A percentile compares a stretch with the other conserved stretches of the same genome.
Evolutionary conservation across 306 rosid genomes (phyloP).

Genomic region (Fagus sylvatica): DNA sequence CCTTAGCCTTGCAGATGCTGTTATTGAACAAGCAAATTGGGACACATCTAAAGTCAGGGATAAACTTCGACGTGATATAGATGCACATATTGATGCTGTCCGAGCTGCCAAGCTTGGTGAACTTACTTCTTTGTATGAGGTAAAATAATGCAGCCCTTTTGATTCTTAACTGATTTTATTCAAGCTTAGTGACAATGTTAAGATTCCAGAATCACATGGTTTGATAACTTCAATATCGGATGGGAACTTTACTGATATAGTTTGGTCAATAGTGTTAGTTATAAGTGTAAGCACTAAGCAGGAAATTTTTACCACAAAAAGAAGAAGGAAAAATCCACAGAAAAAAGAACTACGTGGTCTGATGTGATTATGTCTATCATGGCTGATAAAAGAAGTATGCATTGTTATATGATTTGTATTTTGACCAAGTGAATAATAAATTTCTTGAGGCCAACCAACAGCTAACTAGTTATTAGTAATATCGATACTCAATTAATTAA

Average conservation of each 20-base stretch:
- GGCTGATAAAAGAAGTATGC: neutral
- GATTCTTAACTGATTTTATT: conserved; percentile 18
- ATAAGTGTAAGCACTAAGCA: neutral
- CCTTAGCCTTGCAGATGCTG: conserved; percentile 64
- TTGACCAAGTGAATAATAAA: neutral
- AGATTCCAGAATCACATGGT: conserved; percentile 10
- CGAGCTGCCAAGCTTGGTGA: conserved; percentile 80
- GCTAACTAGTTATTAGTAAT: neutral
- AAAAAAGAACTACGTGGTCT: neutral
- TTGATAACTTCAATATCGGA: neutral
- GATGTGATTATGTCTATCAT: neutral
- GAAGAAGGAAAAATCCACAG: neutral
- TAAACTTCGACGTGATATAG: conserved; percentile 86
- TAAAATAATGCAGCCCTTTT: conserved; percentile 29
- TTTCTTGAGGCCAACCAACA: neutral
- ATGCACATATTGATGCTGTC: conserved; percentile 66
- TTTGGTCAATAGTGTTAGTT: neutral
- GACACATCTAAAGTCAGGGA: conserved; percentile 81
- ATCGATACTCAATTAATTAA: neutral
- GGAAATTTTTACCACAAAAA: neutral
- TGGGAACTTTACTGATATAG: neutral
- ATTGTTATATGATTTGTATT: neutral
- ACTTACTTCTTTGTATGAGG: conserved; percentile 70
- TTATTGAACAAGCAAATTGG: conserved; percentile 78
- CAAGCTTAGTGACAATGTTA: conserved; percentile 7